Conservation (phyloP, 345 rosid genomes). For the Eucalyptus regnans region DNA sequence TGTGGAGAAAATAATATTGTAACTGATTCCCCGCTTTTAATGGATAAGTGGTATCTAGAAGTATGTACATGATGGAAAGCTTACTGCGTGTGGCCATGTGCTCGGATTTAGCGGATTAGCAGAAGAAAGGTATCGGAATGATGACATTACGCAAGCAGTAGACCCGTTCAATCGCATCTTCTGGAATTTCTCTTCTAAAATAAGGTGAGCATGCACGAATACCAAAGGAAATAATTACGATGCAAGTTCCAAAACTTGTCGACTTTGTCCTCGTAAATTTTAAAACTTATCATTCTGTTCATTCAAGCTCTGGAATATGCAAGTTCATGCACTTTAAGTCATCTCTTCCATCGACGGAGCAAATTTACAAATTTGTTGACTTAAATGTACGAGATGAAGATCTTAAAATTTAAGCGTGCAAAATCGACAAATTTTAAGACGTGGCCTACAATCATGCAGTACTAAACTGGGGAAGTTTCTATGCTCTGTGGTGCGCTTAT, state of each 20-base stretch:
- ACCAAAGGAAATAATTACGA: not conserved
- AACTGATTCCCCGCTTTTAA: not conserved
- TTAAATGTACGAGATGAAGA: not conserved
- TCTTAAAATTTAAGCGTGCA: not conserved
- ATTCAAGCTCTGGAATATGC: not conserved
- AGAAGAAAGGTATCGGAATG: not conserved
- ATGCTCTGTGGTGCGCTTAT: not conserved
- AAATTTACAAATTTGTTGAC: not conserved
- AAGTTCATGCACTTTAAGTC: not conserved
- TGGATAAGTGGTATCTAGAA: not conserved
- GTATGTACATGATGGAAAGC: not conserved
- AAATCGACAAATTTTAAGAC: not conserved
- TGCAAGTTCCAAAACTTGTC: not conserved
- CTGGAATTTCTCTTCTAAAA: not conserved
- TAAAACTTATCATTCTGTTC: not conserved
- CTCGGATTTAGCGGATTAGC: not conserved
- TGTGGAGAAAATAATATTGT: not conserved
- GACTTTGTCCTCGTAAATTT: not conserved
- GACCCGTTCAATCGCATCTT: not conserved
- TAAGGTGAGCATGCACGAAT: not conserved
- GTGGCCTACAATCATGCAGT: not conserved
- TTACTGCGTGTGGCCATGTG: not conserved
- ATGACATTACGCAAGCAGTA: not conserved
- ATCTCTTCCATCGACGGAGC: not conserved
- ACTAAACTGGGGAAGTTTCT: not conserved